phyloP scores from a whole-genome alignment of 1,139 yeast species.

The Lodderomyces elongisporus region DNA sequence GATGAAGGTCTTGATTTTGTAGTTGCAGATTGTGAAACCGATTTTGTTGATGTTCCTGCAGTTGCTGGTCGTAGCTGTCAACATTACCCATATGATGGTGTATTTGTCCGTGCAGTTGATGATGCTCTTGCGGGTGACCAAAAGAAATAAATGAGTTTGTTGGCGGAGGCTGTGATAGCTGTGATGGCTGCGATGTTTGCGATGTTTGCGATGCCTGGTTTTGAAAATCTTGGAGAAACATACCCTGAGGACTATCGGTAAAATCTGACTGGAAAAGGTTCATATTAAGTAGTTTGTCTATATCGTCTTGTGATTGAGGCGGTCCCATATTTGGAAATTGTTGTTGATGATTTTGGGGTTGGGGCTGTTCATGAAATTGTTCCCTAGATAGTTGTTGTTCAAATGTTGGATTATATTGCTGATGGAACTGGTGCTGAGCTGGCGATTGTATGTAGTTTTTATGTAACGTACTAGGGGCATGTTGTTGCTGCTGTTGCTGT shows the following conservation, averaged over 20 bases:
- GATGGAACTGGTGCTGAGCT: neutral
- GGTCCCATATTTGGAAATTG: conserved; percentile 4
- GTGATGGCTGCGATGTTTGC: neutral
- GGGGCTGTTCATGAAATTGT: conserved; percentile 3
- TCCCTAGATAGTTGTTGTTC: too few relatives aligned
- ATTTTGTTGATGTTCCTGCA: conserved; percentile 12
- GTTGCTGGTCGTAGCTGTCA: neutral
- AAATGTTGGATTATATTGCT: conserved; percentile 3
- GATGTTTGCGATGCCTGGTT: neutral
- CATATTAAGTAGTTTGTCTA: conserved; percentile 37
- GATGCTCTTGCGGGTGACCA: neutral
- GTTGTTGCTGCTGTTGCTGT: too few relatives aligned
- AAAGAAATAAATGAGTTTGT: neutral
- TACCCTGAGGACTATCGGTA: conserved; percentile 11
- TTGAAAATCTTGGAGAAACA: neutral
- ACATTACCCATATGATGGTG: neutral
- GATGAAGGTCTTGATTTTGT: conserved; percentile 5
- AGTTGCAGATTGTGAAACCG: too few relatives aligned
- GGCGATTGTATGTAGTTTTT: too few relatives aligned
- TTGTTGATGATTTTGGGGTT: conserved; percentile 1
- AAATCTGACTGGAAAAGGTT: conserved; percentile 36
- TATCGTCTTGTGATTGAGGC: conserved; percentile 29
- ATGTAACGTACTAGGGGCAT: too few relatives aligned
- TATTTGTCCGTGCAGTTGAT: conserved; percentile 12
- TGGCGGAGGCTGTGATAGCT: neutral